phyloP scores from a whole-genome alignment of 495 filamentous ascomycete genomes.

The Podospora conica region DNA sequence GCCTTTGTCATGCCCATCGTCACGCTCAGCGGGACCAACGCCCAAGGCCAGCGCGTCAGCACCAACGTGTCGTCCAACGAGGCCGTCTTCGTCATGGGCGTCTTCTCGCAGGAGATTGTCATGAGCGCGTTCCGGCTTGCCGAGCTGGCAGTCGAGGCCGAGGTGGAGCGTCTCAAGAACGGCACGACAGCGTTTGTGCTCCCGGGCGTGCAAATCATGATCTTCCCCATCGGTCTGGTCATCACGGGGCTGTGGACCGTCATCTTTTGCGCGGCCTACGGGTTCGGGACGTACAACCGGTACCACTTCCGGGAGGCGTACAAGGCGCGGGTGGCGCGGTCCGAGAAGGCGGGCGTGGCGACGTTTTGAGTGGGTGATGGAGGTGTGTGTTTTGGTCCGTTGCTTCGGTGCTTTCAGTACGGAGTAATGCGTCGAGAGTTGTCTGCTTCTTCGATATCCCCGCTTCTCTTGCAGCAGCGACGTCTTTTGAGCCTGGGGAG shows the following conservation, averaged over 20 bases:
- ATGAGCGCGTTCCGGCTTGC: slow-evolving; percentile 38
- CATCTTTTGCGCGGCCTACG: slow-evolving; percentile 50
- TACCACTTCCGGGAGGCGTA: slow-evolving; percentile 60
- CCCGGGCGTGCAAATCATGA: slow-evolving; percentile 59
- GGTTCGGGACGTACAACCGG: slow-evolving; percentile 55
- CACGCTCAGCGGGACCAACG: slow-evolving; percentile 47
- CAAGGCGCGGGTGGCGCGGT: slow-evolving; percentile 44
- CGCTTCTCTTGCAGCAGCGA: slow-evolving; percentile 1
- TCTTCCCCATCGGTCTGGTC: slow-evolving; percentile 62
- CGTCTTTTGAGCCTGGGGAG: neutral
- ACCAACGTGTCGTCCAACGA: slow-evolving; percentile 59
- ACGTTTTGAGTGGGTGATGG: slow-evolving; percentile 35
- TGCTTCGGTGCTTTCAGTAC: neutral
- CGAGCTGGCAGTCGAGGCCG: slow-evolving; percentile 32
- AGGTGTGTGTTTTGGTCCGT: neutral
- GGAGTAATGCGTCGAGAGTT: neutral
- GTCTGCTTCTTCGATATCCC: neutral
- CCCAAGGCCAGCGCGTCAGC: slow-evolving; percentile 39
- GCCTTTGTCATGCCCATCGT: slow-evolving; percentile 58
- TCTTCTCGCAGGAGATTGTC: slow-evolving; percentile 50
- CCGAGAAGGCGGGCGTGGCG: slow-evolving; percentile 27
- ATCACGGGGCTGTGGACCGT: slow-evolving; percentile 57
- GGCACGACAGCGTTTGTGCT: slow-evolving; percentile 53
- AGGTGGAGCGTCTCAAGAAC: slow-evolving; percentile 29
- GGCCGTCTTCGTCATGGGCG: slow-evolving; percentile 62